These are phyloP conservation scores for Streptanthus diversifolius DNA, from an alignment of 345 rosid genomes.

Conservation along the genomic window DNA sequence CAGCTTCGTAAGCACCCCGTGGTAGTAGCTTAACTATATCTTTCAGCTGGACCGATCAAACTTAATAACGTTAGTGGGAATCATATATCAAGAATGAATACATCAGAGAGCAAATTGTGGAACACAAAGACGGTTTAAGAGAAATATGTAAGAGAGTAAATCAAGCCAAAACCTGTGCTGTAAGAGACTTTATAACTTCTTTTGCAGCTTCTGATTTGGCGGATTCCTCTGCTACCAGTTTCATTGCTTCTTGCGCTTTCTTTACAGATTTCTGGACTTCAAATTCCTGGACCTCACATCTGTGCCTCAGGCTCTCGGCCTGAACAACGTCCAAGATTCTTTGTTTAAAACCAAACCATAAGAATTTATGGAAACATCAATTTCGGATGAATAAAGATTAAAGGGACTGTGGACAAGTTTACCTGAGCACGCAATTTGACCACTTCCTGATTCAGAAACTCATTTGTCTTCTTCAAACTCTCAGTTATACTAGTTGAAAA, in stretches of 20 bases:
- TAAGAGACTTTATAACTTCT: constrained; percentile 92
- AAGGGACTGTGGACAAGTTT: constrained; percentile 5
- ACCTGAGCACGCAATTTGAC: constrained; percentile 89
- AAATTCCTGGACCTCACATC: constrained; percentile 79
- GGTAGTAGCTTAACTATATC: constrained; percentile 85
- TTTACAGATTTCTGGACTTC: constrained; percentile 79
- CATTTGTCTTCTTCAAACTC: constrained; percentile 93
- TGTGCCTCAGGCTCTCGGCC: constrained; percentile 73
- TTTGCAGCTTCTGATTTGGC: constrained; percentile 84
- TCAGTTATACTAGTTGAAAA: constrained; percentile 74
- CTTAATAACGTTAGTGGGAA: neutral
- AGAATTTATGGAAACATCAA: neutral
- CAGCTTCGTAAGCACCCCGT: constrained; percentile 58
- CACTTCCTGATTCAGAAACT: constrained; percentile 86
- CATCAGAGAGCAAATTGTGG: too few species aligned
- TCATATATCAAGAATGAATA: neutral
- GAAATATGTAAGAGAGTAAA: neutral
- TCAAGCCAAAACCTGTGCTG: constrained; percentile 65
- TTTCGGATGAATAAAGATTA: neutral
- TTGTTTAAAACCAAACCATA: neutral
- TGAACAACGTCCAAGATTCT: constrained; percentile 33
- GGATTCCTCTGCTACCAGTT: constrained; percentile 71
- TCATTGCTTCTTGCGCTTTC: constrained; percentile 79
- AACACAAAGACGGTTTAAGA: neutral
- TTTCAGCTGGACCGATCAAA: constrained; percentile 58